phyloP scores from a whole-genome alignment of 2,329 filamentous ascomycete genomes.

The Ilyonectria robusta region DNA sequence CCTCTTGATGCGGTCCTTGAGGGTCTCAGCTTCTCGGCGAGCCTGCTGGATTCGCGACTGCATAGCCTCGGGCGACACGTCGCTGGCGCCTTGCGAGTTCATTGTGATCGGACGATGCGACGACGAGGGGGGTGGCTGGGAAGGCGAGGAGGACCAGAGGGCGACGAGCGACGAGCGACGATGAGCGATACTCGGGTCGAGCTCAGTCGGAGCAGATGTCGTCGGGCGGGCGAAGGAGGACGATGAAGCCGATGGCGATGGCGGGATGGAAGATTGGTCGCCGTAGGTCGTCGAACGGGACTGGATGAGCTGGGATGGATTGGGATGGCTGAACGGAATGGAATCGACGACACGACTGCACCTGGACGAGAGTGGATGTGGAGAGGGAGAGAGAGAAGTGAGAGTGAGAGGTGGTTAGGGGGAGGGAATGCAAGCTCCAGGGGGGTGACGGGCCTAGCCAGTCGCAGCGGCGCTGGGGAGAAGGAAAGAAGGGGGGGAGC shows the following conservation, averaged over 20 bases:
- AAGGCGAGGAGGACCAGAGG: slow-evolving; percentile 31
- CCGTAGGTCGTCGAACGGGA: slow-evolving; percentile 40
- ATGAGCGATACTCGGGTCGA: slow-evolving; percentile 41
- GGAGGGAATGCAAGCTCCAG: slow-evolving; percentile 51
- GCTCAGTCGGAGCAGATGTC: slow-evolving; percentile 41
- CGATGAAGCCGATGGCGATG: slow-evolving; percentile 33
- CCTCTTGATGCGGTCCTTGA: slow-evolving; percentile 99
- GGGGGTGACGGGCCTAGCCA: slow-evolving; percentile 46
- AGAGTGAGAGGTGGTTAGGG: slow-evolving; percentile 45
- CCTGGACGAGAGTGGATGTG: slow-evolving; percentile 45
- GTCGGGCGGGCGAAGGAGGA: slow-evolving; percentile 36
- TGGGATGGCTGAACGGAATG: slow-evolving; percentile 41
- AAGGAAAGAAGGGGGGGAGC: slow-evolving; percentile 35
- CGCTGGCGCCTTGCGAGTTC: slow-evolving; percentile 71
- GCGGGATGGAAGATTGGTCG: slow-evolving; percentile 43
- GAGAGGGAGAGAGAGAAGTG: slow-evolving; percentile 49
- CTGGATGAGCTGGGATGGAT: slow-evolving; percentile 27
- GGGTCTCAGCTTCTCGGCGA: slow-evolving; percentile 95
- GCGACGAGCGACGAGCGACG: slow-evolving; percentile 39
- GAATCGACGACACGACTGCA: slow-evolving; percentile 47
- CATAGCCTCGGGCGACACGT: slow-evolving; percentile 83
- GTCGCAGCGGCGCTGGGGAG: slow-evolving; percentile 28
- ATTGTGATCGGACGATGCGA: slow-evolving; percentile 56
- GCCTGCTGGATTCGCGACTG: slow-evolving; percentile 94
- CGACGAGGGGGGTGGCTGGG: slow-evolving; percentile 33